These are phyloP conservation scores for Aspergillus uvarum DNA, from an alignment of 2,329 filamentous ascomycete genomes.

Conservation along the genomic window DNA sequence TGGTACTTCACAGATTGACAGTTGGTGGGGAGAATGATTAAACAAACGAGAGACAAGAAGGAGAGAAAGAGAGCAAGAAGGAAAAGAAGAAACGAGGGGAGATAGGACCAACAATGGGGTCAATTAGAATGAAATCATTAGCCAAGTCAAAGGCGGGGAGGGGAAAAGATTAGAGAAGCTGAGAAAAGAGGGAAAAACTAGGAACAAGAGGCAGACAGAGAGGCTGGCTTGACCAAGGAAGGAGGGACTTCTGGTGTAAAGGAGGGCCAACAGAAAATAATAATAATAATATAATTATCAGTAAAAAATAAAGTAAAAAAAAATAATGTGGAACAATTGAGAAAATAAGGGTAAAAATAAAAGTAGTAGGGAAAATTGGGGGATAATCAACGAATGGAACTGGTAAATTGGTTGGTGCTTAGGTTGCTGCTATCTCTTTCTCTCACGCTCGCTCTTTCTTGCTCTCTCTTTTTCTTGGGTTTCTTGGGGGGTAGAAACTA, in stretches of 20 bases:
- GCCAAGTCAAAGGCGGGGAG: constrained; percentile 1
- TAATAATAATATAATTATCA: not conserved
- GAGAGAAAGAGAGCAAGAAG: not conserved
- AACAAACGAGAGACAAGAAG: constrained; percentile 8
- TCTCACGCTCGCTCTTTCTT: too few relatives aligned
- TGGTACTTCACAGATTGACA: not conserved
- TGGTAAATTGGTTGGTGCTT: too few relatives aligned
- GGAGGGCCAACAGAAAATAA: constrained; percentile 6
- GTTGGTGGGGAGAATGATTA: not conserved
- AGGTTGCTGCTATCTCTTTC: too few relatives aligned
- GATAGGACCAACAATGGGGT: not conserved
- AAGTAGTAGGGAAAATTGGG: not conserved
- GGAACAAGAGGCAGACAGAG: constrained; percentile 8
- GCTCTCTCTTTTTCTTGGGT: too few relatives aligned
- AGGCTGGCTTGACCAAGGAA: constrained; percentile 5
- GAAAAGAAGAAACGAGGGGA: constrained; percentile 9
- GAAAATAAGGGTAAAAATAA: not conserved
- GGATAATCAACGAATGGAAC: too few relatives aligned
- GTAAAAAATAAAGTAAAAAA: not conserved
- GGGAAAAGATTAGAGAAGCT: not conserved
- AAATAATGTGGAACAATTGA: not conserved
- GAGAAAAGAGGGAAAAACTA: constrained; percentile 12
- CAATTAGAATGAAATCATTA: not conserved
- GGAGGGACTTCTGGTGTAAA: constrained; percentile 8
- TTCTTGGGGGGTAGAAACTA: not conserved